Conservation (phyloP, 208 protist species). For the Blastocrithidia nonstop region DNA sequence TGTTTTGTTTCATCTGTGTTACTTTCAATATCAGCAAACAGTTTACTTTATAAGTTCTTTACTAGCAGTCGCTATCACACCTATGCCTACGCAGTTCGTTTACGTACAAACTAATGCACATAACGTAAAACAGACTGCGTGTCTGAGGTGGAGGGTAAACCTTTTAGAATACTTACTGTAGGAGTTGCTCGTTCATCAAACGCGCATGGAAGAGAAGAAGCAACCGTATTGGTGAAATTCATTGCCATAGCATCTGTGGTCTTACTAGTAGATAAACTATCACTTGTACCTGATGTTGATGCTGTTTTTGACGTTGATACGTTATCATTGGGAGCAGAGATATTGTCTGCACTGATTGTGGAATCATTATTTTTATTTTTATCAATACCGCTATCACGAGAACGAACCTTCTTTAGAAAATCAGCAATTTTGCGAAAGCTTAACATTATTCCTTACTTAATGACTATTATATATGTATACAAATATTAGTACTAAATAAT, state of each 20-base stretch:
- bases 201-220: slow-evolving; percentile 10
- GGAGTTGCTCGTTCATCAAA: slow-evolving; percentile 13
- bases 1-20: too few species aligned
- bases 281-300: not conserved
- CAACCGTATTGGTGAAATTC: slow-evolving; percentile 6
- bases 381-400: slow-evolving; percentile 6
- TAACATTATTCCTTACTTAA: slow-evolving; percentile 12
- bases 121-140: slow-evolving; percentile 44
- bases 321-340: not conserved
- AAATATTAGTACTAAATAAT: too few species aligned
- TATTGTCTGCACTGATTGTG: not conserved
- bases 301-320: not conserved
- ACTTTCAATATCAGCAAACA: too few species aligned
- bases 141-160: slow-evolving; percentile 24
- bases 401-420: slow-evolving; percentile 37
- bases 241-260: not conserved
- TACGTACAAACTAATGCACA: slow-evolving; percentile 24
- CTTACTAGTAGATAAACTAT: too few species aligned
- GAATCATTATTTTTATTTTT: not conserved
- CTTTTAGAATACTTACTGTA: slow-evolving; percentile 17
- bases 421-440: slow-evolving; percentile 33
- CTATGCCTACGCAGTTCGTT: slow-evolving; percentile 9
- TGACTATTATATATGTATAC: not conserved
- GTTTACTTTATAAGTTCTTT: too few species aligned
- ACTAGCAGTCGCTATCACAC: not conserved